These are phyloP conservation scores for Aspergillus felis DNA, from an alignment of 2,329 filamentous ascomycete species.

Conservation along the genomic window DNA sequence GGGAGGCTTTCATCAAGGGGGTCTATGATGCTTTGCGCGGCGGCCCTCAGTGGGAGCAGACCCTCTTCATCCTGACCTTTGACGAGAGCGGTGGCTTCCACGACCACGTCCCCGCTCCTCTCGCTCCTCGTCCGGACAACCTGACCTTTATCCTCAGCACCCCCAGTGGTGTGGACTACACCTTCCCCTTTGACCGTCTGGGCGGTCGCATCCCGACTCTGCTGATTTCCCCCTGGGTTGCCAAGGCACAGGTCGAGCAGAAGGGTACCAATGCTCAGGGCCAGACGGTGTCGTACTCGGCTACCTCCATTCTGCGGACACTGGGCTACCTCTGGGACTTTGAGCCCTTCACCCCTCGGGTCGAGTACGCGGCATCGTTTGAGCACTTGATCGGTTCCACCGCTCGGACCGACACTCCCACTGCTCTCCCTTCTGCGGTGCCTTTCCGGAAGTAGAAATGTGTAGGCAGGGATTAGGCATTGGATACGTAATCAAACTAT, in stretches of 20 bases:
- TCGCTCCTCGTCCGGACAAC: conserved; percentile 31
- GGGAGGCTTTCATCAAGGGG: conserved; percentile 33
- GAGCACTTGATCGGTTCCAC: conserved; percentile 23
- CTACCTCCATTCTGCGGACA: conserved; percentile 26
- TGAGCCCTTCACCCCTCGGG: conserved; percentile 28
- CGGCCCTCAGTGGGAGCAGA: conserved; percentile 33
- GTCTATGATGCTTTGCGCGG: conserved; percentile 35
- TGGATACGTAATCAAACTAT: background rate
- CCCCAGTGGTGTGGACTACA: conserved; percentile 23
- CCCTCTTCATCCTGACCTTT: conserved; percentile 36
- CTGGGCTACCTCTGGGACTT: conserved; percentile 35
- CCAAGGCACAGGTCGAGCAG: conserved; percentile 29
- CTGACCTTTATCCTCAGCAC: conserved; percentile 31
- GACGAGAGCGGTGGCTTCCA: conserved; percentile 38
- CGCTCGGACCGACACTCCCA: conserved; percentile 20
- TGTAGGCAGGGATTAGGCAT: background rate
- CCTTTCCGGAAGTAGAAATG: conserved; percentile 4
- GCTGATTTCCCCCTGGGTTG: conserved; percentile 28
- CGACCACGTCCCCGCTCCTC: conserved; percentile 35
- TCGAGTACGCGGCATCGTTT: conserved; percentile 24
- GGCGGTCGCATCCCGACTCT: conserved; percentile 29
- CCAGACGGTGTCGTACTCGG: conserved; percentile 24
- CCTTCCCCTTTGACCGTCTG: conserved; percentile 25
- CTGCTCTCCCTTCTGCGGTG: conserved; percentile 14
- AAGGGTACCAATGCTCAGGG: conserved; percentile 23